phyloP scores from a whole-genome alignment of 768 basidiomycete species.

The Lactarius sp. region DNA sequence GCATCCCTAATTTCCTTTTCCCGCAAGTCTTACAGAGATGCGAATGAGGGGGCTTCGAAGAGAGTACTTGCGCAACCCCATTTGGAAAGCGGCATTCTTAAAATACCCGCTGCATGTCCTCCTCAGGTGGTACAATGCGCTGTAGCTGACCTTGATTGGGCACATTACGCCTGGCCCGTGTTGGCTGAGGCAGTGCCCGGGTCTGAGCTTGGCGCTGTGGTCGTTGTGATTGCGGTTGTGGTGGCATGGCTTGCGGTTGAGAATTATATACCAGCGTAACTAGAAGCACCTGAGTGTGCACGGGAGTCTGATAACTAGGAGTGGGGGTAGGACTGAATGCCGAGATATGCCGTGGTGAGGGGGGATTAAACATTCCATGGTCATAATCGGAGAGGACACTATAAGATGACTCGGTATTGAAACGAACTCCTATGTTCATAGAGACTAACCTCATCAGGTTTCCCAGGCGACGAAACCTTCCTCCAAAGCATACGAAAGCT shows the following conservation, averaged over 20 bases:
- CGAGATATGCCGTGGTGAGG: conserved; percentile 40
- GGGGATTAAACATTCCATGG: conserved; percentile 76
- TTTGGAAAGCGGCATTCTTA: conserved; percentile 82
- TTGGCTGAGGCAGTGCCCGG: conserved; percentile 4
- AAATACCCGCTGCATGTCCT: conserved; percentile 77
- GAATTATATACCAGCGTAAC: not conserved
- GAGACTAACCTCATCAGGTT: conserved; percentile 66
- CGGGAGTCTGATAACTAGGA: conserved; percentile 10
- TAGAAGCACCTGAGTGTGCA: conserved; percentile 17
- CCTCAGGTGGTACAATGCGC: conserved; percentile 64
- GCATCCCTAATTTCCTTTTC: conserved; percentile 63
- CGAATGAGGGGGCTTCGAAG: conserved; percentile 59
- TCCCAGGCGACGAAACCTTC: conserved; percentile 71
- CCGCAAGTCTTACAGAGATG: conserved; percentile 65
- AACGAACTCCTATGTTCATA: not conserved
- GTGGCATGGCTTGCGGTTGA: conserved; percentile 6
- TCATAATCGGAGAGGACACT: conserved; percentile 74
- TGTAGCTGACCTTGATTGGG: conserved; percentile 29
- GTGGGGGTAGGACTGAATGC: conserved; percentile 26
- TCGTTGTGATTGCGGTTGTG: not conserved
- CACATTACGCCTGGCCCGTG: conserved; percentile 25
- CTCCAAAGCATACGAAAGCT: conserved; percentile 73
- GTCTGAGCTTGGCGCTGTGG: not conserved
- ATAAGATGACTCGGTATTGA: not conserved
- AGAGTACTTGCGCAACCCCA: conserved; percentile 72